These are phyloP conservation scores for Leucocoprinus birnbaumii DNA, from an alignment of 768 basidiomycete species.

Conservation along the genomic window DNA sequence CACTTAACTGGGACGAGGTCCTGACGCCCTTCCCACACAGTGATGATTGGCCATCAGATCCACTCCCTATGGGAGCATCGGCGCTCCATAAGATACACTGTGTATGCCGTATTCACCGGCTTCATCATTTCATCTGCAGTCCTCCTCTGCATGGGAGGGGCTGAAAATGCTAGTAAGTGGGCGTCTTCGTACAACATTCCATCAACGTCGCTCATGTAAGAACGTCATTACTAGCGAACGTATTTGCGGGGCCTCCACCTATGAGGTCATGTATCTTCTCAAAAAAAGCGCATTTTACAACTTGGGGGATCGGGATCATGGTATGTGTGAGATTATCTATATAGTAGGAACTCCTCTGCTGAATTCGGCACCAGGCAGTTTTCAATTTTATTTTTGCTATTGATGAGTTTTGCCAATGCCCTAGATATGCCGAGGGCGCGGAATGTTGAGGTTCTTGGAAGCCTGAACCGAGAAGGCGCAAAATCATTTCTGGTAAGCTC, in stretches of 20 bases:
- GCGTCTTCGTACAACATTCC: too few relatives aligned
- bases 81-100: background rate
- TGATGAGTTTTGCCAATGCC: slow-evolving; percentile 2
- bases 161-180: background rate
- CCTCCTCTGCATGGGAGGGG: background rate
- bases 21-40: background rate
- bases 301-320: background rate
- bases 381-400: slow-evolving; percentile 2
- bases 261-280: background rate
- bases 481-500: slow-evolving; percentile 1
- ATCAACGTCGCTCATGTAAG: background rate
- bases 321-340: background rate
- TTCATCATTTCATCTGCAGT: background rate
- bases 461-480: slow-evolving; percentile 7
- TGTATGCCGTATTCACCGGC: background rate
- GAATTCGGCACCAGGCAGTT: background rate
- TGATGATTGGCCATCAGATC: slow-evolving; percentile 1
- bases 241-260: too few relatives aligned
- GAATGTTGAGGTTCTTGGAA: background rate
- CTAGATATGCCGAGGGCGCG: slow-evolving; percentile 1
- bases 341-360: too few relatives aligned
- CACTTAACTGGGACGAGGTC: background rate
- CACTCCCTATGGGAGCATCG: slow-evolving; percentile 9
- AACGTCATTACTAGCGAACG: too few relatives aligned
- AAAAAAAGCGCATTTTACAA: background rate